These are phyloP conservation scores for Neopestalotiopsis sp. DNA, from an alignment of 2,329 filamentous ascomycete species.

Conservation along the genomic window DNA sequence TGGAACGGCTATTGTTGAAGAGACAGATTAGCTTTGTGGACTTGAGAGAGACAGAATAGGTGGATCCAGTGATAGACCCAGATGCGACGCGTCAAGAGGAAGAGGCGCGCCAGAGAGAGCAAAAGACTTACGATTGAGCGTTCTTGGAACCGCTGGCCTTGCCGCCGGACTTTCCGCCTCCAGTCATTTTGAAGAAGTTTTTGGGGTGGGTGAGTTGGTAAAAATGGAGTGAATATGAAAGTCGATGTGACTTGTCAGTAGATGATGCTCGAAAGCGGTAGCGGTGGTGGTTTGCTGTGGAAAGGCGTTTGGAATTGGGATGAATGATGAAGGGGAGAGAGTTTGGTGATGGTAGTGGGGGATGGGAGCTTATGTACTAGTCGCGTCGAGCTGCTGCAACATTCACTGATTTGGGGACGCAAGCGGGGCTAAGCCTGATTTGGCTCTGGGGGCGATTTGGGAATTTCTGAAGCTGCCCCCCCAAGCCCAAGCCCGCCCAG, in stretches of 20 bases:
- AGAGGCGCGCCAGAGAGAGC: not conserved
- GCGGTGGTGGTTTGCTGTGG: constrained; percentile 9
- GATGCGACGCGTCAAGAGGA: constrained; percentile 15
- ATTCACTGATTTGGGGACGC: constrained; percentile 22
- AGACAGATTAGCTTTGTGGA: constrained; percentile 42
- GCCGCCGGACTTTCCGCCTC: constrained; percentile 99
- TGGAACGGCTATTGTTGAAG: constrained; percentile 80
- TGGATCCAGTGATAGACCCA: constrained; percentile 13
- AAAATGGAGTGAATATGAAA: constrained; percentile 25
- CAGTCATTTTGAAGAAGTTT: constrained; percentile 89
- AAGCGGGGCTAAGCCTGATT: constrained; percentile 10
- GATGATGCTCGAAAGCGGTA: constrained; percentile 20
- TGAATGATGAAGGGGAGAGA: constrained; percentile 37
- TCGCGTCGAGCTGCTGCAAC: constrained; percentile 35
- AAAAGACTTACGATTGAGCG: constrained; percentile 88
- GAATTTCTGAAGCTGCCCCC: not conserved
- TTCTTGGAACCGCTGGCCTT: constrained; percentile 99
- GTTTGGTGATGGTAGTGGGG: constrained; percentile 45
- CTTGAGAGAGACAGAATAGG: constrained; percentile 15
- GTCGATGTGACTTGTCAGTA: constrained; percentile 22
- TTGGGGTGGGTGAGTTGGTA: constrained; percentile 41
- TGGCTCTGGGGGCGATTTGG: not conserved
- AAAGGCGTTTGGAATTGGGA: constrained; percentile 21
- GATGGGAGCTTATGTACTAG: constrained; percentile 40
- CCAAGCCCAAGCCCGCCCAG: not conserved